Base-by-base conservation (phyloP, 768 basidiomycete species). In the Boletus rubescentipes region DNA sequence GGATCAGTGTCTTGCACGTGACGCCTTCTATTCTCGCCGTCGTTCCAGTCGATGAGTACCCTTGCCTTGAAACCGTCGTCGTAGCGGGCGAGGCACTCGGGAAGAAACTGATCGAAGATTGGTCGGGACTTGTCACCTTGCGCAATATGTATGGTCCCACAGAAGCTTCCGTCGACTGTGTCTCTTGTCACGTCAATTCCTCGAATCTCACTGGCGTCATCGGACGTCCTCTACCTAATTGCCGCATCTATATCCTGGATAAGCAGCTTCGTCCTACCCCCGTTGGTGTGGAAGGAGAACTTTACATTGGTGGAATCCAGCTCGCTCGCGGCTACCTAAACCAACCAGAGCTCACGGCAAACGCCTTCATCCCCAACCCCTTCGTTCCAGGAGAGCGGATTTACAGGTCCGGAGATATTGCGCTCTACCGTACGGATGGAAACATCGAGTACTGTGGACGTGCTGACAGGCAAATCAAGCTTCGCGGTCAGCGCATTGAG, bases 111-210 rank as follows among this genome's bases (percentile, higher is more conserved):
- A 57, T 63, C n/a, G 51, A 62, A 42, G 61, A 64, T 29, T 69
- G 64, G 66, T 64, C 61, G 2, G 51, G 53, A 32, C 60, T 41
- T 4, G 65, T 72, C 46, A 61, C 52, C 26, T 40, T 71, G 34
- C 67, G 62, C 37, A 71, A 71, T 54, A 69, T 66, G 64, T 72
- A 72, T 40, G 69, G 69, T n/a, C 69, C 69, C 11, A 71, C 69
- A 6, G 69, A 71, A 43, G 63, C 70, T 35, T 53, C 69, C 12
- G 62, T 70, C 16, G 67, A 69, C 46, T 68, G 67, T 32, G 59
- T 64, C 1, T 64, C 64, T 16, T 69, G 61, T 46, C 62, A 67
- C 30, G 59, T 67, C 53, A 54, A 50, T 20, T 63, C 62, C 11
- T 37, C 58, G 5, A 21, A 53, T 49, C 56, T 63, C 16, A 46